Percentiles rank a stretch among this genome's conserved stretches.
Evolutionary conservation across 345 rosid species (phyloP).

Genomic region (Citropsis articulata): DNA sequence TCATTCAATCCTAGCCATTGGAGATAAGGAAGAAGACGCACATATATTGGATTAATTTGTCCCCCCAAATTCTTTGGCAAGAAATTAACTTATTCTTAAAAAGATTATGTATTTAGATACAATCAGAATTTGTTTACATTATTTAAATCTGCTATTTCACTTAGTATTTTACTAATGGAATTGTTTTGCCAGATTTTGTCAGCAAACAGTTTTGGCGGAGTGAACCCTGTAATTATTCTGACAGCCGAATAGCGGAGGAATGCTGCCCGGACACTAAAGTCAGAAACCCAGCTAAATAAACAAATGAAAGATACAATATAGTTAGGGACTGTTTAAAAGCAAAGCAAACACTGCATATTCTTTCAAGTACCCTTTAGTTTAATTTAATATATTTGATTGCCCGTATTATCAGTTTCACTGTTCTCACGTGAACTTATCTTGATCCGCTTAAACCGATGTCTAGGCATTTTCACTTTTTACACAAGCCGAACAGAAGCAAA

Average conservation of each 20-base stretch:
- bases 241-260: neutral
- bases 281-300: neutral
- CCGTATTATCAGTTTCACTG: neutral
- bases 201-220: neutral
- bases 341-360: neutral
- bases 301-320: neutral
- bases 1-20: neutral
- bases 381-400: neutral
- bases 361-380: neutral
- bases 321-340: neutral
- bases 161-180: neutral
- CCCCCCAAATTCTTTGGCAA: neutral
- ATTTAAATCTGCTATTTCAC: neutral
- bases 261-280: neutral
- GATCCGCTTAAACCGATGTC: neutral
- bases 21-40: neutral
- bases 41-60: neutral
- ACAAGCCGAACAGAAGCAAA: neutral
- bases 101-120: neutral
- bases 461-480: neutral
- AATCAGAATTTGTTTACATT: neutral
- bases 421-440: conserved; percentile 6
- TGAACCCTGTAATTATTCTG: neutral
- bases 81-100: neutral
- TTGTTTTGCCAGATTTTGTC: neutral